phyloP scores from a whole-genome alignment of 352 stramenopile genomes.

The Pythium coloratum region DNA sequence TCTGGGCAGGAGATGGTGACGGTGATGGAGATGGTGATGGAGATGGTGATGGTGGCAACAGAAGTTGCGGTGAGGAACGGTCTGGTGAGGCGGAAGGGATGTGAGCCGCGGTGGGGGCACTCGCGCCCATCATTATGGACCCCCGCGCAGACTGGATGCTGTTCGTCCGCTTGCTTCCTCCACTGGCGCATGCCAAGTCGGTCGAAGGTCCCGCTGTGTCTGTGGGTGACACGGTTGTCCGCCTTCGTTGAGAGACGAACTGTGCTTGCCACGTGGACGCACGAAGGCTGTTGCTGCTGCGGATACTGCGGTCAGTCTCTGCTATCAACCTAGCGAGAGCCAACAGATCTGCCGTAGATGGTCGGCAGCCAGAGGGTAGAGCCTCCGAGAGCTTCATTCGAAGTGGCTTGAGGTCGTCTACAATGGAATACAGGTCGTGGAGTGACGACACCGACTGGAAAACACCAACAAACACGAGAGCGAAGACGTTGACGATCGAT shows the following conservation, averaged over 20 bases:
- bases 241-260: not conserved
- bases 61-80: not conserved
- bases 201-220: not conserved
- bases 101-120: not conserved
- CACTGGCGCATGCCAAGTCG: not conserved
- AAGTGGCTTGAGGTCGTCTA: not conserved
- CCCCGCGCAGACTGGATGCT: not conserved
- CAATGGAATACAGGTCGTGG: not conserved
- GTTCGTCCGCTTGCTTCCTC: not conserved
- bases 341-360: not conserved
- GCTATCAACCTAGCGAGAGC: conserved; percentile 5
- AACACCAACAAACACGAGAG: not conserved
- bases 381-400: not conserved
- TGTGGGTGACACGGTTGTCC: not conserved
- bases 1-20: not conserved
- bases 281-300: conserved; percentile 3
- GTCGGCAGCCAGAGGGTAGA: not conserved
- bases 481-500: not conserved
- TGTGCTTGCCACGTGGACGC: not conserved
- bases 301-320: conserved; percentile 9
- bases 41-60: no score
- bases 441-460: not conserved
- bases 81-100: not conserved
- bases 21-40: not conserved
- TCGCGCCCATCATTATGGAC: not conserved